A percentile compares a stretch with the other conserved stretches of the same genome.
These are phyloP conservation scores for Papiliotrema flavescens DNA, from an alignment of 1,284 basidiomycete genomes.

Conservation along the genomic window DNA sequence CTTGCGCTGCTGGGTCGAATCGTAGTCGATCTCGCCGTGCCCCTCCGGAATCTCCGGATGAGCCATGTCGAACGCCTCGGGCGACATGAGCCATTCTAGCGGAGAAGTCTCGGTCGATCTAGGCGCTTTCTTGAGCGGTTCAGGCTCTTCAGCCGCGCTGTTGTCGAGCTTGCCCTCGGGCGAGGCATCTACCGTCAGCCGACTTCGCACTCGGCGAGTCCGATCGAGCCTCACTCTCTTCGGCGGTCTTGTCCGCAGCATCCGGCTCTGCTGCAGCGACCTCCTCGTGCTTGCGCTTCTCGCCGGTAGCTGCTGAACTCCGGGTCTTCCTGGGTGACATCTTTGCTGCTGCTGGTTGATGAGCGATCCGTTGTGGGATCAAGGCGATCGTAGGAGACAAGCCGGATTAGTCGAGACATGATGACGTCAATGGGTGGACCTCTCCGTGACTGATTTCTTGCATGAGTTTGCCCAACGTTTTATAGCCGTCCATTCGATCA, in stretches of 20 bases:
- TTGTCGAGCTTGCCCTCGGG: background rate
- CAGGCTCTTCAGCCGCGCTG: background rate
- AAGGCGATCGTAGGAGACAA: too few relatives aligned
- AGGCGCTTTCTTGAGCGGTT: constrained; percentile 7
- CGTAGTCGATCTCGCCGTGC: constrained; percentile 28
- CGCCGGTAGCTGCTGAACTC: background rate
- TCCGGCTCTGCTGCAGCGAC: constrained; percentile 1
- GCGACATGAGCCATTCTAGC: constrained; percentile 24
- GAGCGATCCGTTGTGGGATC: too few relatives aligned
- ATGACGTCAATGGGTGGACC: too few relatives aligned
- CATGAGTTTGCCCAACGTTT: too few relatives aligned
- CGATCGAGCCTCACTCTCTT: background rate
- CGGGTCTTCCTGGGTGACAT: too few relatives aligned
- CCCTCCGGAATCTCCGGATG: constrained; percentile 20
- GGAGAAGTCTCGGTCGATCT: constrained; percentile 5
- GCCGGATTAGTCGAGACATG: too few relatives aligned
- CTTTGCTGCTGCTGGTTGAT: too few relatives aligned
- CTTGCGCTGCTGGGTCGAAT: constrained; percentile 8
- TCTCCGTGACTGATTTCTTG: too few relatives aligned
- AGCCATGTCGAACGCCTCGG: constrained; percentile 26
- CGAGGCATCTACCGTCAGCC: background rate
- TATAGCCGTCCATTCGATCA: too few relatives aligned
- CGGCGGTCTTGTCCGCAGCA: background rate
- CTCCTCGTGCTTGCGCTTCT: constrained; percentile 16
- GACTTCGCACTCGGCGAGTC: background rate